Conservation (phyloP, 2,329 filamentous ascomycete species). For the Nothophoma quercina region DNA sequence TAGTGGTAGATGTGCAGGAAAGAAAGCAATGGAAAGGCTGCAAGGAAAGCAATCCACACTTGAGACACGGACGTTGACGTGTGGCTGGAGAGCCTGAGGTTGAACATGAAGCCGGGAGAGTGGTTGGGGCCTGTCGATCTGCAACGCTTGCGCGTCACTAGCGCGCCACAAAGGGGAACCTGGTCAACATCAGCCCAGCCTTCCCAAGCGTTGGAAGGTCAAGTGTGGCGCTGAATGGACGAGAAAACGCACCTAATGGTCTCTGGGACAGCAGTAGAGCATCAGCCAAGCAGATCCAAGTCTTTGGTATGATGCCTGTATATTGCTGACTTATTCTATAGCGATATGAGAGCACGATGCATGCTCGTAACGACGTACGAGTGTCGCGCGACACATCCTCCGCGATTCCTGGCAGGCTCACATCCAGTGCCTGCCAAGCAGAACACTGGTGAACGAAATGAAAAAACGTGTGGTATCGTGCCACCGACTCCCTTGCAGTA, state of each 20-base stretch:
- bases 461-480: constrained; percentile 43
- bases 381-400: background rate
- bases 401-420: background rate
- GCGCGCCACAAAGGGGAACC: constrained; percentile 15
- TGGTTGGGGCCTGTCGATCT: constrained; percentile 17
- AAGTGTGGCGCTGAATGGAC: constrained; percentile 2
- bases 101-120: background rate
- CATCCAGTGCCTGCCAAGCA: constrained; percentile 2
- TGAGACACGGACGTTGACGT: background rate
- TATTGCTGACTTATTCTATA: background rate
- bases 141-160: constrained; percentile 13
- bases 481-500: constrained; percentile 31
- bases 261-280: background rate
- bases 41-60: background rate
- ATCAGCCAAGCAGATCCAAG: constrained; percentile 1
- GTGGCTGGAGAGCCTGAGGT: constrained; percentile 7
- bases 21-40: background rate
- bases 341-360: background rate
- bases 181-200: constrained; percentile 3
- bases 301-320: background rate
- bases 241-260: background rate
- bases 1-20: background rate
- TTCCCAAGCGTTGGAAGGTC: background rate
- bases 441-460: constrained; percentile 15
- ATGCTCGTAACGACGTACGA: background rate